phyloP scores from a whole-genome alignment of 148 eudicot genomes.

The Cornus florida region DNA sequence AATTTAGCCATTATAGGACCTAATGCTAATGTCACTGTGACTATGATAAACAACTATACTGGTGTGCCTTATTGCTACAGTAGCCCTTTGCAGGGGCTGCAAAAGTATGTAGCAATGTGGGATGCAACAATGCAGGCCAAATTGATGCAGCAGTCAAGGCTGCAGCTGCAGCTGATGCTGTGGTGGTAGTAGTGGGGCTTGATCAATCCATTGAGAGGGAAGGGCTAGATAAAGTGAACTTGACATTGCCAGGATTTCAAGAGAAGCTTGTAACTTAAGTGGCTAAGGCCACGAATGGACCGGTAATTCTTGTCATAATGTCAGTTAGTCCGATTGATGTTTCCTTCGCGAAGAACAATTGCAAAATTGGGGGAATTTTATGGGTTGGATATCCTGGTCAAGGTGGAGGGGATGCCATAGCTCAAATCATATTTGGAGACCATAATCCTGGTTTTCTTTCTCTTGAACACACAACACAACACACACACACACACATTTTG shows the following conservation, averaged over 20 bases:
- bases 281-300: conserved; percentile 23
- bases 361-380: conserved; percentile 36
- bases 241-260: conserved; percentile 39
- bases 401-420: conserved; percentile 46
- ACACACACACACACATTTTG: too few species aligned
- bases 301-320: conserved; percentile 34
- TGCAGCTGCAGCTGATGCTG: conserved; percentile 18
- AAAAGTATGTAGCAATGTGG: conserved; percentile 24
- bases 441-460: conserved; percentile 22
- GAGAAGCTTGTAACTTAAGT: conserved; percentile 31
- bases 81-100: conserved; percentile 37
- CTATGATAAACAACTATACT: conserved; percentile 47
- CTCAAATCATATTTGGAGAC: conserved; percentile 40
- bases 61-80: conserved; percentile 41
- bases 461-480: too few species aligned
- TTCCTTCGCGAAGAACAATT: conserved; percentile 23
- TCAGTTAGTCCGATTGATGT: conserved; percentile 42
- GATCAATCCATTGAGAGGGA: conserved; percentile 39
- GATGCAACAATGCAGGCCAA: conserved; percentile 3
- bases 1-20: conserved; percentile 39
- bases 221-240: conserved; percentile 30
- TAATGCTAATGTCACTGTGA: conserved; percentile 34
- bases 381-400: conserved; percentile 56
- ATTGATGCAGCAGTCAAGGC: conserved; percentile 18
- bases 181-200: conserved; percentile 37